Conservation (phyloP, 139 green algal genomes). For the Raphidocelis subcapitata region DNA sequence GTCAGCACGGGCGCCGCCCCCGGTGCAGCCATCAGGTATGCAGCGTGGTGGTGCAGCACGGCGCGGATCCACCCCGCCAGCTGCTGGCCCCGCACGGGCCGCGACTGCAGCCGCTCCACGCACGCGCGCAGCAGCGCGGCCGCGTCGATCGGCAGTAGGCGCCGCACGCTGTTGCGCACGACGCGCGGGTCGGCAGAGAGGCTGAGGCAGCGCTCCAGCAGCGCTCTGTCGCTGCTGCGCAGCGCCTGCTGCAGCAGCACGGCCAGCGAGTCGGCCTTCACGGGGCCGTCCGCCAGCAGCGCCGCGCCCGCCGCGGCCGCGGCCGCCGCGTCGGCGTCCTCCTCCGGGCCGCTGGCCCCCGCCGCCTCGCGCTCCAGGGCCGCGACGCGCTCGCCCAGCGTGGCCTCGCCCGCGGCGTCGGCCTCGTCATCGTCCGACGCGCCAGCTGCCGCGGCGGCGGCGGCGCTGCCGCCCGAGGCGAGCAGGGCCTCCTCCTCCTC, state of each 20-base stretch:
- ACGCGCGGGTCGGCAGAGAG: constrained; percentile 38
- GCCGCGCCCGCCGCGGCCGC: constrained; percentile 1
- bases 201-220: constrained; percentile 64
- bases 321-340: constrained; percentile 14
- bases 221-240: constrained; percentile 48
- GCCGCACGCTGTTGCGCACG: constrained; percentile 62
- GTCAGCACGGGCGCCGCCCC: constrained; percentile 34
- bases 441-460: not conserved
- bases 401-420: constrained; percentile 6
- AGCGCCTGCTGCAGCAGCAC: constrained; percentile 73
- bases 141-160: constrained; percentile 56
- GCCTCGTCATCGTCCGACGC: constrained; percentile 12
- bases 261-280: constrained; percentile 64
- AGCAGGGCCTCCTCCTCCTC: not conserved
- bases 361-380: constrained; percentile 31
- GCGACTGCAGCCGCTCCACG: constrained; percentile 58
- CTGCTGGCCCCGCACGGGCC: constrained; percentile 51
- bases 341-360: not conserved
- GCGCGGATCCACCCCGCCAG: constrained; percentile 69
- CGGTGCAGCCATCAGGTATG: constrained; percentile 67
- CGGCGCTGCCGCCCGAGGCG: not conserved
- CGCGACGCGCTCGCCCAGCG: constrained; percentile 51
- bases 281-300: constrained; percentile 10
- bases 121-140: constrained; percentile 51
- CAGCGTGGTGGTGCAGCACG: constrained; percentile 67